These are phyloP conservation scores for Hura crepitans DNA, from an alignment of 441 rosid genomes.

Conservation along the genomic window DNA sequence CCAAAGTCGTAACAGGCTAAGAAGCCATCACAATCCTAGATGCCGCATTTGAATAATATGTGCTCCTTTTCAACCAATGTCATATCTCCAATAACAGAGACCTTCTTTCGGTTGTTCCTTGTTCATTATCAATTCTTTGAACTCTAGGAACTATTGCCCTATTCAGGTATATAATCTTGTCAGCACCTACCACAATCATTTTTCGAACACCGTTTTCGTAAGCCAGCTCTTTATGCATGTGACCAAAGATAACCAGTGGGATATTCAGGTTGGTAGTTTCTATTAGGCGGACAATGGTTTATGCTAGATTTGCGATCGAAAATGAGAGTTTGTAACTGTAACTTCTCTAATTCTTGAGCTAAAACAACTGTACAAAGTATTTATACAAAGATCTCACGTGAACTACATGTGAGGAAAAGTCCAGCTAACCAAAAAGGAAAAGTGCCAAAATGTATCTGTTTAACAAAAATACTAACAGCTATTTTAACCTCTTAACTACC, in stretches of 20 bases:
- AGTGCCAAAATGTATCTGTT: too few relatives aligned
- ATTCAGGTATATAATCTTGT: constrained; percentile 60
- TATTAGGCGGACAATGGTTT: constrained; percentile 56
- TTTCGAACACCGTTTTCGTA: constrained; percentile 54
- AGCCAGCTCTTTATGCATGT: constrained; percentile 84
- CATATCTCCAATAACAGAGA: constrained; percentile 44
- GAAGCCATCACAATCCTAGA: constrained; percentile 6
- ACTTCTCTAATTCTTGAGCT: too few relatives aligned
- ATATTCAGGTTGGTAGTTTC: constrained; percentile 37
- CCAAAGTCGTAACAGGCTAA: background rate
- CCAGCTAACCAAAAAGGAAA: too few relatives aligned
- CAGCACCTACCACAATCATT: constrained; percentile 56
- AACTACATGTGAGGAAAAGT: too few relatives aligned
- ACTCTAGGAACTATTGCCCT: constrained; percentile 85
- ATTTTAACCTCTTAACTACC: too few relatives aligned
- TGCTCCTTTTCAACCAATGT: constrained; percentile 48
- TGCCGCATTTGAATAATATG: constrained; percentile 31
- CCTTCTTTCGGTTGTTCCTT: constrained; percentile 22
- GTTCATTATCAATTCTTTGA: constrained; percentile 24
- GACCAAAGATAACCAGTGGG: constrained; percentile 79
- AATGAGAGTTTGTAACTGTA: too few relatives aligned
- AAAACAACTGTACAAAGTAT: too few relatives aligned
- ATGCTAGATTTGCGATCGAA: constrained; percentile 81
- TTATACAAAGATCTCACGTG: too few relatives aligned
- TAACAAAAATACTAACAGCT: too few relatives aligned